A percentile compares a stretch with the other conserved stretches of the same genome.
Conservation (phyloP, 768 basidiomycete genomes). For the Termitomyces sp. region DNA sequence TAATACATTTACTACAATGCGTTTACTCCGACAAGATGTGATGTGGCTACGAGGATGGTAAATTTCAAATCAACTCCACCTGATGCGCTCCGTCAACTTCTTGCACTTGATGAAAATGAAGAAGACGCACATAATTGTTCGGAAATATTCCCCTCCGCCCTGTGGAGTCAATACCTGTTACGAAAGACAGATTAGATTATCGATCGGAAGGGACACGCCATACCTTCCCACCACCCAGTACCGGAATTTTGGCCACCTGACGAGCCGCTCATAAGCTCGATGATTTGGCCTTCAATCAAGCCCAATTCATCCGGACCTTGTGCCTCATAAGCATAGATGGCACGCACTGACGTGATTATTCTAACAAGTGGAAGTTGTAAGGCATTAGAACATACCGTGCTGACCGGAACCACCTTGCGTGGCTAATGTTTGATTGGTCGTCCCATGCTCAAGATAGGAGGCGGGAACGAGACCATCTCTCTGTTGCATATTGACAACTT, state of each 20-base stretch:
- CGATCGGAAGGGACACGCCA: constrained; percentile 18
- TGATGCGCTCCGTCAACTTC: constrained; percentile 20
- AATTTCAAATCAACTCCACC: constrained; percentile 36
- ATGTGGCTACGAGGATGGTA: background rate
- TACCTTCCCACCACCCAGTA: constrained; percentile 88
- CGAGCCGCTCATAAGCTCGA: constrained; percentile 61
- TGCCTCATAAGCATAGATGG: constrained; percentile 74
- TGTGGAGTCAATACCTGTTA: constrained; percentile 50
- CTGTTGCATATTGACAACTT: constrained; percentile 55
- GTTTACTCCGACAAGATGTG: background rate
- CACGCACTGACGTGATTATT: constrained; percentile 54
- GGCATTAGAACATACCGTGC: constrained; percentile 40
- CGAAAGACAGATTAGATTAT: constrained; percentile 14
- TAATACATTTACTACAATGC: background rate
- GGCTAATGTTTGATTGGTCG: constrained; percentile 12
- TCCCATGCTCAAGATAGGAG: constrained; percentile 56
- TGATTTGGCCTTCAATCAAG: constrained; percentile 53
- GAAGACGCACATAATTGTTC: constrained; percentile 73
- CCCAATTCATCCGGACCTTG: constrained; percentile 68
- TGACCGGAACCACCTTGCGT: constrained; percentile 32
- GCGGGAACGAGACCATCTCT: constrained; percentile 77
- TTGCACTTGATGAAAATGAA: constrained; percentile 6
- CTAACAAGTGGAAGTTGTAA: constrained; percentile 4
- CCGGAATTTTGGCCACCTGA: constrained; percentile 62
- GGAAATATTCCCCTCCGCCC: constrained; percentile 81